Percentiles rank a stretch among this genome's conserved stretches.
These are phyloP conservation scores for Venturia pyrina DNA, from an alignment of 2,329 filamentous ascomycete genomes.

Conservation along the genomic window DNA sequence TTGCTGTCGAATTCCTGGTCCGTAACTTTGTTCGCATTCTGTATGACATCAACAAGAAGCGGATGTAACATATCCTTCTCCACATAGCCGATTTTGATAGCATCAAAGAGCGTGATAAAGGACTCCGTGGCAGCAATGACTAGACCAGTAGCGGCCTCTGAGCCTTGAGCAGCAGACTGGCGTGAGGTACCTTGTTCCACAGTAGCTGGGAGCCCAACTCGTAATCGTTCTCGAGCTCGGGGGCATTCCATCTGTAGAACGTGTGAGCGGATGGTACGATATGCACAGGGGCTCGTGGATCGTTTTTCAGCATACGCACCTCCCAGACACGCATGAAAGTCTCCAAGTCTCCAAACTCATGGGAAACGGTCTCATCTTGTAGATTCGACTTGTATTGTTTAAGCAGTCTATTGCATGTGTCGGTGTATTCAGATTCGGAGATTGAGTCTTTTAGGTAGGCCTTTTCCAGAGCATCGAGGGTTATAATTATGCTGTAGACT, in stretches of 20 bases:
- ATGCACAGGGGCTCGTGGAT: not conserved
- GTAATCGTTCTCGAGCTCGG: constrained; percentile 82
- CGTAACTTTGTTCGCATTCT: constrained; percentile 94
- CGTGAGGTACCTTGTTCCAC: constrained; percentile 32
- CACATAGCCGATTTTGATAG: constrained; percentile 79
- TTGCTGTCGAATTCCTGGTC: constrained; percentile 90
- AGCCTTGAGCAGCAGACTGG: constrained; percentile 25
- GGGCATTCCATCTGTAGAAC: constrained; percentile 73
- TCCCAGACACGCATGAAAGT: constrained; percentile 89
- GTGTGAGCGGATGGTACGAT: constrained; percentile 2
- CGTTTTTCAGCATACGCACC: constrained; percentile 37
- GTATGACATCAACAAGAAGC: constrained; percentile 87
- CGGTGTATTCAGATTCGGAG: constrained; percentile 83
- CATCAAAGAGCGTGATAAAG: constrained; percentile 96
- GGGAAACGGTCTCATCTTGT: constrained; percentile 81
- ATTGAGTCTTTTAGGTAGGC: constrained; percentile 95
- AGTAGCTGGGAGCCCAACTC: constrained; percentile 86
- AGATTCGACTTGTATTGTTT: constrained; percentile 97
- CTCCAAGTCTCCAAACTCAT: constrained; percentile 77
- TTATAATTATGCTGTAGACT: constrained; percentile 95
- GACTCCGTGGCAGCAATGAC: constrained; percentile 92
- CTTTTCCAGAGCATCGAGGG: constrained; percentile 89
- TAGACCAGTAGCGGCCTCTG: constrained; percentile 47
- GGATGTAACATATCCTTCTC: constrained; percentile 97
- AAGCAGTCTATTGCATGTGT: constrained; percentile 85